Evolutionary conservation across 441 rosid species (phyloP), one percentile per base, ranked within the genome.

Genomic region (Erodium trifolium): DNA sequence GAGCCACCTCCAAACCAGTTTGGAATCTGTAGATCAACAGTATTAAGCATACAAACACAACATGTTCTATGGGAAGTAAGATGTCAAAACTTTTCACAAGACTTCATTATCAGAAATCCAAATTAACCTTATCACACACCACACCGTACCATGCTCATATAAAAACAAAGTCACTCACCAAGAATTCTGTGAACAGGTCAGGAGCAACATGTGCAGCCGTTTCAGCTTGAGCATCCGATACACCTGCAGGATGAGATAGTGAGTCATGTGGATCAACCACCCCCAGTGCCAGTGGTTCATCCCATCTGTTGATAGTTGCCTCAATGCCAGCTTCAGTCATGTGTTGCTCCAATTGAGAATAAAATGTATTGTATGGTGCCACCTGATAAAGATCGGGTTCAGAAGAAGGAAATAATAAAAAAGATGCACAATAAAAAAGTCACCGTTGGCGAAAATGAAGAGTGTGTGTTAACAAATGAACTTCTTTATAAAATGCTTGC

Each of bases 201-300:
- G 97, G 91, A 73, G 92, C 98, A 63, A 92, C 66, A 62, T 74
- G 84, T 34, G 88, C 68, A 29, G 98, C 97, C 75, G 96, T 79
- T 81, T 94, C 99, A 53, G 99, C 86, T 78, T 88, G 98, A 75
- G 83, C 86, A 82, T 92, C 99, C 68, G 98, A 90, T n/a, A 85
- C 96, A 60, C 99, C 99, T 0, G 99, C 98, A 59, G 98, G 96
- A 85, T 94, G 99, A 71, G 97, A 87, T 65, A 90, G 73, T 14
- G 99, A 92, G 74, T 94, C 99, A 18, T 94, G 99, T 8, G 98
- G 97, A 82, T 94, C 99, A 75, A 94, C 84, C 68, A 85, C 82
- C 74, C 98, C 99, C 76, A 92, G 79, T 67, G 91, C 79, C 82
- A 92, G 79, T 63, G 94, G 90, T 80, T 88, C 92, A 81, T 92